Evolutionary conservation across 2,329 filamentous ascomycete species (phyloP), one percentile per base, ranked within the genome.

Genomic region (Nigrospora oryzae): DNA sequence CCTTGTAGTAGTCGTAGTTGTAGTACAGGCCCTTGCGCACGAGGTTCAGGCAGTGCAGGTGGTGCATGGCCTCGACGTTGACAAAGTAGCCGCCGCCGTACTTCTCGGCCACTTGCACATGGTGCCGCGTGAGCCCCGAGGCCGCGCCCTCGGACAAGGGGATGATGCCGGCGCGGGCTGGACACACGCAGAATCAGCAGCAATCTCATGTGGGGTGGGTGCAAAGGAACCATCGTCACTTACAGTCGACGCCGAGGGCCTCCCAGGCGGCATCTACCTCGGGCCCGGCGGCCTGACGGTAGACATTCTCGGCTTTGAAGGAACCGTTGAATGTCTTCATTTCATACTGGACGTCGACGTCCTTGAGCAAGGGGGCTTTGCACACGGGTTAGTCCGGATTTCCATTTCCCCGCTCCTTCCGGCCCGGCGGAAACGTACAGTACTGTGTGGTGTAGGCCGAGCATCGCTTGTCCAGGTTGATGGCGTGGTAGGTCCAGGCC

Each of bases 31-130:
- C 63, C 53, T 83, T 73, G 2, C 79, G 73, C 7, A 83, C 54
- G 6, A 83, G 66, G 46, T 83, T 79, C 75, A 83, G 53, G 49
- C 79, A 83, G 55, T 82, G 75, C 13, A 79, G 54, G 48, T 78
- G 74, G 52, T 78, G 73, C 57, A 77, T 60, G 7, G 73, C 74
- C 54, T 78, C 74, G 1, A 79, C 68, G 36, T 78, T 77, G n/a
- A 74, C 75, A 3, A 74, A 62, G 56, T 70, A 82, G 0, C 78
- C 78, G 23, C 77, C 76, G 0, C 79, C 79, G 51, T 82, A 73
- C 42, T 74, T 67, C 4, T 67, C 59, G 7, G 64, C 67, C 15
- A 80, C 66, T 50, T 77, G 74, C 8, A 82, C 77, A 47, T 81
- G 77, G 16, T 74, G 68, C 6, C 55, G 51, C 0, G 68, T 64